Conservation (phyloP, 2,329 filamentous ascomycete species). For the Xylariales sp. region DNA sequence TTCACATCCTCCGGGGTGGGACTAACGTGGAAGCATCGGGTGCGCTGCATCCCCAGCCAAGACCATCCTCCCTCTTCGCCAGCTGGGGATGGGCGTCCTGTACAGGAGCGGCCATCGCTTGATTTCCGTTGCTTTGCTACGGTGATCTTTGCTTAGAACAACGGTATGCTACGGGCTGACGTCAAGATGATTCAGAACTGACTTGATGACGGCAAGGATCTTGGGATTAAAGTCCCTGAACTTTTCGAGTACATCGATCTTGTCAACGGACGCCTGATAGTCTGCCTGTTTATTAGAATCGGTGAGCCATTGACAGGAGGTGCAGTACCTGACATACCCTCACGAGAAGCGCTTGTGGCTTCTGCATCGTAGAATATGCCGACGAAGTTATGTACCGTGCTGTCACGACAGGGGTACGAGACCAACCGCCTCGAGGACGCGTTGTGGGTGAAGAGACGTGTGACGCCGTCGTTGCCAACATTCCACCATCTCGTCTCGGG, state of each 20-base stretch:
- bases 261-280: slow-evolving; percentile 27
- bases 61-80: slow-evolving; percentile 26
- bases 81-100: slow-evolving; percentile 26
- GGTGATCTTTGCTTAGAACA: too few species aligned
- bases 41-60: slow-evolving; percentile 34
- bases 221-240: slow-evolving; percentile 25
- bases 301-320: not conserved
- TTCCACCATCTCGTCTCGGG: slow-evolving; percentile 26
- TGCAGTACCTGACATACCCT: not conserved
- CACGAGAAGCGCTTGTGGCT: slow-evolving; percentile 1
- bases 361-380: slow-evolving; percentile 25
- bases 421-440: slow-evolving; percentile 24
- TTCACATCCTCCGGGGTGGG: not conserved
- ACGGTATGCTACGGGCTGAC: slow-evolving; percentile 21
- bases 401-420: slow-evolving; percentile 27
- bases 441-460: slow-evolving; percentile 19
- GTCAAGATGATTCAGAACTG: slow-evolving; percentile 17
- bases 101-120: slow-evolving; percentile 32
- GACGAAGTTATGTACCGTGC: slow-evolving; percentile 31
- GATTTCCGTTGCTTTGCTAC: slow-evolving; percentile 30
- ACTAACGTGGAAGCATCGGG: slow-evolving; percentile 33
- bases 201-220: slow-evolving; percentile 24
- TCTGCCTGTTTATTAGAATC: slow-evolving; percentile 17
- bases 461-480: slow-evolving; percentile 17
- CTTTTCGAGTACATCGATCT: slow-evolving; percentile 21